Evolutionary conservation across 352 stramenopile species (phyloP).

Genomic region (Phytophthora tentaculata): DNA sequence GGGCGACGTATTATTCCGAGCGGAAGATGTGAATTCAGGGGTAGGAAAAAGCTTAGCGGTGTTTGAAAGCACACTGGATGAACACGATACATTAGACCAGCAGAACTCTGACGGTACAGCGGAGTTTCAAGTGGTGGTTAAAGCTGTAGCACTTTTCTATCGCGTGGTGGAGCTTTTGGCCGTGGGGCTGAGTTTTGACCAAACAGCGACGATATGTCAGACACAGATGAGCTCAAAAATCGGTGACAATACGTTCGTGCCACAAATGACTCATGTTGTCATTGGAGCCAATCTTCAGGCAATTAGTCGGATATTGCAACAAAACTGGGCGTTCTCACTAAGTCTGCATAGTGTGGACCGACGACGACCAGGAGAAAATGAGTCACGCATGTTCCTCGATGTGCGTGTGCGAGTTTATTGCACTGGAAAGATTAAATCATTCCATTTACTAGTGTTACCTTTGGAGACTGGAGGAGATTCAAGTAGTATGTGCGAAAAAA

Average conservation of each 20-base stretch:
- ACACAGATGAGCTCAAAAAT: not conserved
- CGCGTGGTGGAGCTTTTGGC: conserved; percentile 26
- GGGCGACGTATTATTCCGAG: conserved; percentile 13
- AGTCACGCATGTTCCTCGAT: conserved; percentile 22
- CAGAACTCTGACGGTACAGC: conserved; percentile 28
- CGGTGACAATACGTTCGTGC: conserved; percentile 6
- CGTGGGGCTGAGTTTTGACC: conserved; percentile 27
- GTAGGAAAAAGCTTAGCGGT: not conserved
- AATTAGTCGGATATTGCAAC: conserved; percentile 17
- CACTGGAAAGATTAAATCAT: conserved; percentile 11
- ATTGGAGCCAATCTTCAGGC: conserved; percentile 30
- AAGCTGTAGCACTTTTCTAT: conserved; percentile 13
- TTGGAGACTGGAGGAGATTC: conserved; percentile 5
- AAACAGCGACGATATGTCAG: conserved; percentile 25
- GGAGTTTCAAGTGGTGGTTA: conserved; percentile 24
- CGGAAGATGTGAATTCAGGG: conserved; percentile 8
- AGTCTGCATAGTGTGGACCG: conserved; percentile 22
- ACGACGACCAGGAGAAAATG: conserved; percentile 3
- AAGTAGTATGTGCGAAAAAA: conserved; percentile 6
- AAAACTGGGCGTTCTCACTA: conserved; percentile 29
- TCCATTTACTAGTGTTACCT: conserved; percentile 27
- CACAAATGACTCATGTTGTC: conserved; percentile 5
- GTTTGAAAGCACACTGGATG: conserved; percentile 32
- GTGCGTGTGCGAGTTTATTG: conserved; percentile 17
- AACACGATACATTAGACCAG: conserved; percentile 16